Conservation (phyloP, 2,329 filamentous ascomycete genomes). For the Clonostachys sp. region DNA sequence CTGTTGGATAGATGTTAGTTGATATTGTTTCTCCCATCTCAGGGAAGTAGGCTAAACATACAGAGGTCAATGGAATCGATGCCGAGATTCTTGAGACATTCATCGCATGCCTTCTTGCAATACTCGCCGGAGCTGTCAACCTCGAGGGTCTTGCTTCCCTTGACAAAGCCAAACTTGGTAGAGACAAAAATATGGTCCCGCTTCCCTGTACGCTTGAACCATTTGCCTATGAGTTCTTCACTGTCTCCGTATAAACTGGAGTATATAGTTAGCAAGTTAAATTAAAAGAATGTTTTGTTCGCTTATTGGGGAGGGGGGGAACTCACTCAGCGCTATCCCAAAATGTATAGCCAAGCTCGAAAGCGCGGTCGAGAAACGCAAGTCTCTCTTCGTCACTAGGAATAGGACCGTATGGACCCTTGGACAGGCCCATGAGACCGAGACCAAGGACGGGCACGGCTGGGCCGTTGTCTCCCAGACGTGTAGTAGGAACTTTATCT, state of each 20-base stretch:
- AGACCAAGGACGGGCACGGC: constrained; percentile 41
- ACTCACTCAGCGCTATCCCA: constrained; percentile 38
- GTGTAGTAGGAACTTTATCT: too few relatives aligned
- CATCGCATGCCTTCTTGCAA: constrained; percentile 11
- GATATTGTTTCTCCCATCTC: background rate
- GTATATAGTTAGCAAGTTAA: background rate
- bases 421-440: constrained; percentile 41
- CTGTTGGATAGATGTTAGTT: background rate
- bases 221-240: constrained; percentile 40
- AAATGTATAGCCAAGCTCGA: constrained; percentile 37
- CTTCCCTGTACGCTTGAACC: constrained; percentile 37
- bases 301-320: too few relatives aligned
- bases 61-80: constrained; percentile 47
- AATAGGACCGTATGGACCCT: constrained; percentile 10
- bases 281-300: background rate
- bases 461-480: constrained; percentile 44
- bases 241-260: constrained; percentile 31
- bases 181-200: constrained; percentile 40
- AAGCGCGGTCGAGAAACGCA: constrained; percentile 38
- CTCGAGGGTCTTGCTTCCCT: constrained; percentile 3
- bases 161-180: constrained; percentile 16
- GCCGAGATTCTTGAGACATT: constrained; percentile 34
- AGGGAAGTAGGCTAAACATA: constrained; percentile 8
- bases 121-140: constrained; percentile 12
- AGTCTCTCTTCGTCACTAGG: constrained; percentile 40